A percentile compares a stretch with the other conserved stretches of the same genome.
These are phyloP conservation scores for Eremochloa ophiuroides DNA, from an alignment of 176 grass and related monocot genomes.

Conservation along the genomic window DNA sequence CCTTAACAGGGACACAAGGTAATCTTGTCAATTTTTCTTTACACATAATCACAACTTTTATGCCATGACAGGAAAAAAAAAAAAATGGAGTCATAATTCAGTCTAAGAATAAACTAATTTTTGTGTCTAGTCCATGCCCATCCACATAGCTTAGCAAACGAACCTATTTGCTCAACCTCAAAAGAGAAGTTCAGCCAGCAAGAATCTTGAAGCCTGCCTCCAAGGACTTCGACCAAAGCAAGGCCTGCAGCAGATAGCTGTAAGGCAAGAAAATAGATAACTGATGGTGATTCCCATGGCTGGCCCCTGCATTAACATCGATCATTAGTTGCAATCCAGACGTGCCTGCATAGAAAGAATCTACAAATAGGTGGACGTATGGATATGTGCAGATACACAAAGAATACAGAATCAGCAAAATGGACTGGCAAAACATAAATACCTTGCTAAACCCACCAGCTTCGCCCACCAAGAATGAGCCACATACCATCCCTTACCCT, in stretches of 20 bases:
- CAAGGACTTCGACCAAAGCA: slow-evolving; percentile 79
- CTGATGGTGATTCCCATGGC: slow-evolving; percentile 69
- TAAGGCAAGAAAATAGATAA: slow-evolving; percentile 76
- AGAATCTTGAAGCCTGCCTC: slow-evolving; percentile 69
- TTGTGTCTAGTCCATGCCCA: not conserved
- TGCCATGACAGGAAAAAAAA: not conserved
- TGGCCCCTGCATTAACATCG: slow-evolving; percentile 61
- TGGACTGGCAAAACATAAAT: slow-evolving; percentile 11
- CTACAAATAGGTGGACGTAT: slow-evolving; percentile 13
- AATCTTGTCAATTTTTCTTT: not conserved
- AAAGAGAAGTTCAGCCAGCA: slow-evolving; percentile 75
- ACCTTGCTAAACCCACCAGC: slow-evolving; percentile 88
- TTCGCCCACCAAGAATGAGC: slow-evolving; percentile 70
- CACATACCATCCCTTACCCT: slow-evolving; percentile 60
- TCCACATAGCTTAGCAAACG: slow-evolving; percentile 4
- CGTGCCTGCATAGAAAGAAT: slow-evolving; percentile 4
- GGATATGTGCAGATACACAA: slow-evolving; percentile 13
- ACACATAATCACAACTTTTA: not conserved
- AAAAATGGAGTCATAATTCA: not conserved
- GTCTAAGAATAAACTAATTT: not conserved
- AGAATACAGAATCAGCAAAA: slow-evolving; percentile 32
- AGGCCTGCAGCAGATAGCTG: slow-evolving; percentile 66
- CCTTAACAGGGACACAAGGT: not conserved
- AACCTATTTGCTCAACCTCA: slow-evolving; percentile 79
- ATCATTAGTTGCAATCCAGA: slow-evolving; percentile 24